These are phyloP conservation scores for Nigrograna mackinnonii DNA, from an alignment of 2,329 filamentous ascomycete genomes.

Conservation along the genomic window DNA sequence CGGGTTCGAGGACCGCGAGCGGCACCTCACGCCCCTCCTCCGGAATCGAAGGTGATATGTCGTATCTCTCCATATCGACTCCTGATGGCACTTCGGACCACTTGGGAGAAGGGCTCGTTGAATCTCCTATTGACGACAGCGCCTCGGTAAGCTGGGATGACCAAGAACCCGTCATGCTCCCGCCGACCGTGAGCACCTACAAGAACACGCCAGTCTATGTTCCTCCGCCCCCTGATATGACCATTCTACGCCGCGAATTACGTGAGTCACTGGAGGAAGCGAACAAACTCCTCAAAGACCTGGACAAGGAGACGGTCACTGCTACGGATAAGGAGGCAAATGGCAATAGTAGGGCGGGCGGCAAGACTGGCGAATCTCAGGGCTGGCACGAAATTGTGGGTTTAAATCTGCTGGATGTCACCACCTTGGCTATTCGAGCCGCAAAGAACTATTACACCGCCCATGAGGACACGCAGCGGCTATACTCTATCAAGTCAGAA, in stretches of 20 bases:
- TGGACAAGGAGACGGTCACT: conserved; percentile 39
- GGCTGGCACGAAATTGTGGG: conserved; percentile 88
- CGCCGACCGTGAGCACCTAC: conserved; percentile 97
- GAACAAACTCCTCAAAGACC: conserved; percentile 67
- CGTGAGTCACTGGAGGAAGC: conserved; percentile 71
- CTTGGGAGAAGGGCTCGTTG: conserved; percentile 45
- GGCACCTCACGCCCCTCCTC: conserved; percentile 33
- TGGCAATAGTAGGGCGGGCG: conserved; percentile 11
- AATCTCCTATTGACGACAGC: conserved; percentile 59
- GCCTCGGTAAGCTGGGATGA: conserved; percentile 57
- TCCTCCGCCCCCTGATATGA: conserved; percentile 80
- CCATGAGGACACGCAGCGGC: conserved; percentile 81
- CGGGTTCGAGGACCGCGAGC: conserved; percentile 39
- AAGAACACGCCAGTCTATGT: conserved; percentile 81
- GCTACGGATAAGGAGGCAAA: conserved; percentile 6
- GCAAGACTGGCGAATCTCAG: conserved; percentile 47
- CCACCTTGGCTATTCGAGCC: conserved; percentile 92
- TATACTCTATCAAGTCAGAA: conserved; percentile 87
- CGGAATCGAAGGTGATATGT: conserved; percentile 29
- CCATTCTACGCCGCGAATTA: conserved; percentile 73
- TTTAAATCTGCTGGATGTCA: conserved; percentile 87
- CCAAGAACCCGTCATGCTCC: conserved; percentile 77
- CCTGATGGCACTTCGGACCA: conserved; percentile 26
- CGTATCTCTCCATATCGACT: conserved; percentile 24
- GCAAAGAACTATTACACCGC: conserved; percentile 96